Evolutionary conservation across 768 basidiomycete genomes (phyloP), one percentile per base, ranked within the genome.

Genomic region (Epithele typhae): DNA sequence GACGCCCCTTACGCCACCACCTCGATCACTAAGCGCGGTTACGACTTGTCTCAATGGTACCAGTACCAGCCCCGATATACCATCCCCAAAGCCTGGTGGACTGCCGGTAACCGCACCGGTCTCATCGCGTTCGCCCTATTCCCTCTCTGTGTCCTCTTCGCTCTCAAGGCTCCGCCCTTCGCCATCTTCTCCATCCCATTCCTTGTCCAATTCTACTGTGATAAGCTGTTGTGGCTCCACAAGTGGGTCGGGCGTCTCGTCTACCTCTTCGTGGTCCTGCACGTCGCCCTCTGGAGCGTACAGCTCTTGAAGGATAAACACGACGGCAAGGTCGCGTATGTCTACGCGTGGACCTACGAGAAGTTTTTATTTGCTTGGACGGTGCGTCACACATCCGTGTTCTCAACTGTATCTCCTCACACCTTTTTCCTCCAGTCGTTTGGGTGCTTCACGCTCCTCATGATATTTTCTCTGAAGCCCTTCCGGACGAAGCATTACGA

Each of bases 151-250:
- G 68, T 88, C 48, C 70, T 86, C 12, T 73, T 87, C 51, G 84
- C 81, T 8, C 72, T 91, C 61, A 91, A 82, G 60, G 74, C 74
- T 24, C 76, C 81, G 10, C 84, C 87, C 0, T 82, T 87, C 56
- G 86, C 87, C 46, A 57, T 88, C 40, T 78, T 88, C 54, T 77
- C 88, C 39, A 63, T 82, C 43, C 74, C 80, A 0, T 76, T 75
- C 52, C 68, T 79, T 47, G 74, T 76, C 33, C 79, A 85, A 45
- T 54, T 87, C n/a, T 76, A 79, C 55, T 84, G 84, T 56, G 87
- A 91, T 70, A 87, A 87, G 59, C 76, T 89, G 9, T 74, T 79
- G 4, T 73, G 79, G 64, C 66, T 88, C 6, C 88, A 90, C 62
- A 76, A 77, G 22, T 86, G 86, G 81, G 67, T 76, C 4, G 88